phyloP scores from a whole-genome alignment of 2,329 filamentous ascomycete species.

The Cladophialophora yegresii region DNA sequence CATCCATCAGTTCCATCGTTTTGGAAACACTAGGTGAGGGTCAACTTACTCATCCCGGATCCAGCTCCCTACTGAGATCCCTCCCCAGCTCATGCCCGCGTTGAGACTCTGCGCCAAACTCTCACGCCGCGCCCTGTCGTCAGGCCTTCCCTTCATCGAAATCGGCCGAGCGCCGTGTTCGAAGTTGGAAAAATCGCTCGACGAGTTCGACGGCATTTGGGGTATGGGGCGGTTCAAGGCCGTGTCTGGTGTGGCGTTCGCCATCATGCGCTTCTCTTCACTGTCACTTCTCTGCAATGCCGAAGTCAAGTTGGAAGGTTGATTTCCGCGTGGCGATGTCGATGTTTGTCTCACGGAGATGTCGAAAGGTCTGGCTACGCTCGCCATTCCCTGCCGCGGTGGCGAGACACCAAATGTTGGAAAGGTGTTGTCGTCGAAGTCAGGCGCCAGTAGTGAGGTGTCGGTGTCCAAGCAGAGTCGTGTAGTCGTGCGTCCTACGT shows the following conservation, averaged over 20 bases:
- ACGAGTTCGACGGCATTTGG: conserved; percentile 37
- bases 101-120: conserved; percentile 63
- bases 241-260: conserved; percentile 24
- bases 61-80: conserved; percentile 93
- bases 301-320: conserved; percentile 64
- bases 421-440: conserved; percentile 43
- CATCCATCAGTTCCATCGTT: conserved; percentile 19
- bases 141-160: conserved; percentile 53
- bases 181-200: conserved; percentile 31
- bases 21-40: neutral
- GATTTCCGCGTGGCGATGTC: conserved; percentile 60
- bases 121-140: conserved; percentile 56
- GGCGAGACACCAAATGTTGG: conserved; percentile 46
- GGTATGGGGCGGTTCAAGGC: conserved; percentile 30
- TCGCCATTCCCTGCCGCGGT: conserved; percentile 42
- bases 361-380: conserved; percentile 59
- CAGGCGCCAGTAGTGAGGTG: conserved; percentile 40
- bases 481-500: conserved; percentile 45
- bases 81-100: conserved; percentile 94
- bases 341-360: conserved; percentile 61
- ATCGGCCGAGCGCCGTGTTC: conserved; percentile 59
- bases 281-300: conserved; percentile 57
- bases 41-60: conserved; percentile 92
- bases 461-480: conserved; percentile 44
- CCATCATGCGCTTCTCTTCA: conserved; percentile 41